These are phyloP conservation scores for Taphrina wiesneri DNA, from an alignment of 1,139 yeast species.

Conservation along the genomic window DNA sequence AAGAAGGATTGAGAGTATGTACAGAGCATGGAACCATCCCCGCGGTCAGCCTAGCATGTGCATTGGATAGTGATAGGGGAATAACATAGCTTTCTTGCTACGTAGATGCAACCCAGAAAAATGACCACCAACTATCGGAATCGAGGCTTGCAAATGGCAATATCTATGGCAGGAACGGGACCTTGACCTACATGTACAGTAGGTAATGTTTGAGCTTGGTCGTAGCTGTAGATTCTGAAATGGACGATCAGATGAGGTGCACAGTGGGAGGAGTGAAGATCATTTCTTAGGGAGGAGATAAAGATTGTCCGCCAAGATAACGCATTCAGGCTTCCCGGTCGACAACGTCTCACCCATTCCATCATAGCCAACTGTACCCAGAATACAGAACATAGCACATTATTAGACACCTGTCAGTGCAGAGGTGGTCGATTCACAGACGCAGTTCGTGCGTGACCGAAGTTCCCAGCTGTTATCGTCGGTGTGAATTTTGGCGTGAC, in stretches of 20 bases:
- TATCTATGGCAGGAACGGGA: too few relatives aligned
- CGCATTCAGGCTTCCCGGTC: neutral
- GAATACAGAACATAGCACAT: too few relatives aligned
- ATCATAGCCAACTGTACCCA: neutral
- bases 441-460: neutral
- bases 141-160: too few relatives aligned
- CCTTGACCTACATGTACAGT: too few relatives aligned
- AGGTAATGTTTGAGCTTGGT: too few relatives aligned
- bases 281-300: conserved; percentile 13
- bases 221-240: neutral
- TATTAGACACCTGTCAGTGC: neutral
- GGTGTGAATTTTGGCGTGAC: neutral
- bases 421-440: neutral
- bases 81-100: neutral
- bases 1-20: conserved; percentile 48
- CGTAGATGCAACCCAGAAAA: too few relatives aligned
- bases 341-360: neutral
- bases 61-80: neutral
- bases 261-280: conserved; percentile 17
- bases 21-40: neutral
- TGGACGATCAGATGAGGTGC: neutral
- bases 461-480: neutral
- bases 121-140: too few relatives aligned
- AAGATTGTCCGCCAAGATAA: conserved; percentile 15
- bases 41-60: neutral